phyloP scores from a whole-genome alignment of 2,329 filamentous ascomycete species.

The Metarhizium humberi region DNA sequence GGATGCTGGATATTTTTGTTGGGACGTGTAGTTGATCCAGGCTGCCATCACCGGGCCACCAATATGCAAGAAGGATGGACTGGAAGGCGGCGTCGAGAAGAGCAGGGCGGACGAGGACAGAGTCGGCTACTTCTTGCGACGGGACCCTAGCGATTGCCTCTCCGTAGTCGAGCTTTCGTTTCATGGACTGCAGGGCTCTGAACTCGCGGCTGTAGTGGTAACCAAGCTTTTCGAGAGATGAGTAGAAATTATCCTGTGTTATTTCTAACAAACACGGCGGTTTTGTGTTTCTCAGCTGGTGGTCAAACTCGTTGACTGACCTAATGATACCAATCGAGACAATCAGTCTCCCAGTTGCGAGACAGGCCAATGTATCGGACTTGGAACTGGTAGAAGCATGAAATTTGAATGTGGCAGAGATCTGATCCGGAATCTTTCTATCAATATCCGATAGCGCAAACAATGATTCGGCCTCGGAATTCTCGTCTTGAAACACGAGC shows the following conservation, averaged over 20 bases:
- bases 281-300: no score
- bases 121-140: no score
- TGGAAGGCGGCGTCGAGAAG: background rate
- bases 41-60: background rate
- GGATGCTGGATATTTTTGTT: no score
- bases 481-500: background rate
- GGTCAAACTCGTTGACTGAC: no score
- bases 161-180: background rate
- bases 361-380: no score
- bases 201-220: background rate
- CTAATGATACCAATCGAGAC: no score
- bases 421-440: background rate
- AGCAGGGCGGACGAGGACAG: background rate
- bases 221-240: background rate
- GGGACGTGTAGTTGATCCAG: no score
- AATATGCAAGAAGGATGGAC: background rate
- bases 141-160: no score
- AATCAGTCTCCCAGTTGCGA: no score
- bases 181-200: background rate
- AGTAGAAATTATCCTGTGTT: no score
- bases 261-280: no score
- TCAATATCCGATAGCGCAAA: background rate
- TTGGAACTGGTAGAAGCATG: background rate
- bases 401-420: background rate
- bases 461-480: background rate